These are phyloP conservation scores for Mortierella sp. DNA, from an alignment of 371 early-diverging fungal genomes.

Conservation along the genomic window DNA sequence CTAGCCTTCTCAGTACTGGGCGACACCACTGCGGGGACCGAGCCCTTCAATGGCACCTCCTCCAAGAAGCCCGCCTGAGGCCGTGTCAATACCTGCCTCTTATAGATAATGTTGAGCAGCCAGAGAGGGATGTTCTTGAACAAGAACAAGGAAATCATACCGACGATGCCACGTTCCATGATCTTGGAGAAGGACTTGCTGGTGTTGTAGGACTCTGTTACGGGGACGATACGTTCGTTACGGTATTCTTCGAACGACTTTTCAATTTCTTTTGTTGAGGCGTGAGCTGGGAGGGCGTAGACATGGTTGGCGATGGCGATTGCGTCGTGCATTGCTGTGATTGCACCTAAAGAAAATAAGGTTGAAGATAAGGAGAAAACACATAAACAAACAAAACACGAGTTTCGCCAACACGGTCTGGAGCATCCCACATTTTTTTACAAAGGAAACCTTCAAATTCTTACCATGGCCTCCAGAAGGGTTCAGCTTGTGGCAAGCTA, in stretches of 20 bases:
- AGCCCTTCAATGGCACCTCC: neutral
- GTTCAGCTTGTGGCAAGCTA: conserved; percentile 19
- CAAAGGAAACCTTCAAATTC: neutral
- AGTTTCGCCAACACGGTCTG: neutral
- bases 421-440: neutral
- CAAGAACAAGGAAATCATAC: neutral
- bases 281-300: conserved; percentile 18
- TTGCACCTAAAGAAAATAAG: conserved; percentile 22
- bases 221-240: conserved; percentile 21
- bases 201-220: neutral
- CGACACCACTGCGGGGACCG: neutral
- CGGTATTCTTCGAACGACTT: conserved; percentile 27
- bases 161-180: neutral
- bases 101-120: neutral
- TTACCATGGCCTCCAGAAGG: conserved; percentile 41
- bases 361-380: neutral
- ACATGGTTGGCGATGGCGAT: conserved; percentile 36
- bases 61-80: neutral
- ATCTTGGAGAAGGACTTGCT: conserved; percentile 12
- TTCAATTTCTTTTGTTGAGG: conserved; percentile 22
- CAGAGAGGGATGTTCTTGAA: neutral
- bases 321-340: conserved; percentile 48
- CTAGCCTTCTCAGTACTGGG: conserved; percentile 8
- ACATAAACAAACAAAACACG: neutral
- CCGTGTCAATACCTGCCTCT: neutral